Conservation (phyloP, 2,329 filamentous ascomycete genomes). For the Calonectria pauciramosa region DNA sequence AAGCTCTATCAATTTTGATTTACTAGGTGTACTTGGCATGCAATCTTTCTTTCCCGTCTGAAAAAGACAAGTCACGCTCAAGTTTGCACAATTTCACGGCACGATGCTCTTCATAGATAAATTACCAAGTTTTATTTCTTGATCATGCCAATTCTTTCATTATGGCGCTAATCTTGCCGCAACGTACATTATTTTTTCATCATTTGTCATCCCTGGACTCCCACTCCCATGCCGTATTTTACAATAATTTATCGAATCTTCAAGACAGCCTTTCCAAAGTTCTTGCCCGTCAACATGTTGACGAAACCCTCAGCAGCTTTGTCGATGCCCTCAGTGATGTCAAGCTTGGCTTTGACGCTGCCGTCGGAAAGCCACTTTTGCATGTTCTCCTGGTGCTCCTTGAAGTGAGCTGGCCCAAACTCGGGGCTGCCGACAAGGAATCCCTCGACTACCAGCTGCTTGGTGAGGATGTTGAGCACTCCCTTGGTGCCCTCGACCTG, state of each 20-base stretch:
- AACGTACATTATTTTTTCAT: not conserved
- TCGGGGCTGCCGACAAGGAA: conserved; percentile 79
- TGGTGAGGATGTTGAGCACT: conserved; percentile 73
- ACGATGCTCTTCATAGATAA: not conserved
- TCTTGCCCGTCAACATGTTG: conserved; percentile 81
- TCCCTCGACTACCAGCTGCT: conserved; percentile 79
- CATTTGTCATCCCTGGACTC: not conserved
- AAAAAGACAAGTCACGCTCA: too few relatives aligned
- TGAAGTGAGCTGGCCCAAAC: conserved; percentile 75
- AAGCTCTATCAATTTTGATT: too few relatives aligned
- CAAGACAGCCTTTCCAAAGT: conserved; percentile 88
- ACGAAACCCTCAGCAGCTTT: conserved; percentile 81
- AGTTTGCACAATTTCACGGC: not conserved
- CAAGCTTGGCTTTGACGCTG: conserved; percentile 77
- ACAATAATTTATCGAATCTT: conserved; percentile 60
- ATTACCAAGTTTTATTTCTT: not conserved
- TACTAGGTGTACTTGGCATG: too few relatives aligned
- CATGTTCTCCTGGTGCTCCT: conserved; percentile 82
- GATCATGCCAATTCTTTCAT: not conserved
- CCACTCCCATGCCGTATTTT: not conserved
- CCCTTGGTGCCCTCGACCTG: conserved; percentile 78
- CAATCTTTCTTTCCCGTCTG: too few relatives aligned
- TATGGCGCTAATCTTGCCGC: not conserved
- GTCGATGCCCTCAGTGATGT: conserved; percentile 82
- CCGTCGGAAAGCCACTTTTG: conserved; percentile 83